Base-by-base conservation (phyloP, 1,284 basidiomycete species). In the Melanopsichium pennsylvanicum region DNA sequence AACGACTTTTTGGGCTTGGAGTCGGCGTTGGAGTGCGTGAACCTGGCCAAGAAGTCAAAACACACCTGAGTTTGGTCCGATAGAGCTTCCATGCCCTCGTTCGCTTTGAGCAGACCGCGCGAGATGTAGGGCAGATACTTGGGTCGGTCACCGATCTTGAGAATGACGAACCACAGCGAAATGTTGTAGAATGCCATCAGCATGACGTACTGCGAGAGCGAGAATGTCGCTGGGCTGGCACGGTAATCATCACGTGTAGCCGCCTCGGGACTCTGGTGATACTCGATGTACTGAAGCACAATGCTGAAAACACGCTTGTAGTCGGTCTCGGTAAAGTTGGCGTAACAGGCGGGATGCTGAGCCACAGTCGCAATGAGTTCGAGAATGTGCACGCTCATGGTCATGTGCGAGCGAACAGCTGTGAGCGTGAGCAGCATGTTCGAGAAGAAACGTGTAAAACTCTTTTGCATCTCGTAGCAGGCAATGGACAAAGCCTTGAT, bases 11-110 rank as follows among this genome's bases (percentile, higher is more conserved):
- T 88, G 1, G 94, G 93, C 43, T 91, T 88, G 0, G 95, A 92
- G 76, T 97, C 93, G 12, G 93, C 93, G 72, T 91, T 94, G 19
- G 90, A 92, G 77, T 95, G 97, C 0, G 95, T 90, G 80, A 96
- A 97, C 15, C 96, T 86, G 16, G 93, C 91, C 7, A 99, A 85
- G 91, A 95, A 98, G 82, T 99, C 96, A 77, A 98, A 95, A 80
- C 93, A 96, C 19, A 97, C 94, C 81, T 97, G 92, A 0, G 93
- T 93, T 39, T 91, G 89, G 70, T 92, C 92, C 78, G 97, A 93
- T 2, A 96, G 84, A 34, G 87, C 84, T 4, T 84, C 83, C 44
- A 87, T 87, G 19, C 87, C 88, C 61, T 92, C 90, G 81, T 95
- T 94, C 11, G 93, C 93, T 36, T 94, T 85, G 12, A 95, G 84